Percentiles rank a stretch among this genome's conserved stretches.
phyloP scores from a whole-genome alignment of 495 filamentous ascomycete genomes.

The Daldinia caldariorum region DNA sequence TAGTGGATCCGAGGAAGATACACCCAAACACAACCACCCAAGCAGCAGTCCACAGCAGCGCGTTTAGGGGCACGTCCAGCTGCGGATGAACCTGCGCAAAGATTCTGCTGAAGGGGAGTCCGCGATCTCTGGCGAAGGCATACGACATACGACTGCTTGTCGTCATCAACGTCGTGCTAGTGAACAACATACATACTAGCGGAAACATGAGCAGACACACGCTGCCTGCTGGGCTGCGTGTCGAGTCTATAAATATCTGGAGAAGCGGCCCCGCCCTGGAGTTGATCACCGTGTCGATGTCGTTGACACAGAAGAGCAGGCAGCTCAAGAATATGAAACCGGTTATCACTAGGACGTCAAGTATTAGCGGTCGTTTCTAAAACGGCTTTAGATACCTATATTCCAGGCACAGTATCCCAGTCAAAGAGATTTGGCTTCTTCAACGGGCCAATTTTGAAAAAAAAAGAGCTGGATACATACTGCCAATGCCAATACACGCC shows the following conservation, averaged over 20 bases:
- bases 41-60: slow-evolving; percentile 70
- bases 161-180: slow-evolving; percentile 76
- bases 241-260: slow-evolving; percentile 76
- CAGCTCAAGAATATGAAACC: slow-evolving; percentile 57
- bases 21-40: slow-evolving; percentile 75
- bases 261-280: slow-evolving; percentile 72
- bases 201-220: slow-evolving; percentile 80
- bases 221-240: slow-evolving; percentile 68
- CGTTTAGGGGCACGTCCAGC: slow-evolving; percentile 74
- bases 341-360: slow-evolving; percentile 55
- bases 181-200: slow-evolving; percentile 76
- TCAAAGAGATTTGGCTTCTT: neutral
- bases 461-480: neutral
- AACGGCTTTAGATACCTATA: neutral
- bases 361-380: neutral
- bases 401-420: too few species aligned
- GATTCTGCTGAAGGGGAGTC: slow-evolving; percentile 71
- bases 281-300: slow-evolving; percentile 62
- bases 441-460: neutral
- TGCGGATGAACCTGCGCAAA: slow-evolving; percentile 71
- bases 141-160: slow-evolving; percentile 81
- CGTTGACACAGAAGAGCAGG: slow-evolving; percentile 71
- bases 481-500: slow-evolving; percentile 73
- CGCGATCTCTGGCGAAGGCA: slow-evolving; percentile 78
- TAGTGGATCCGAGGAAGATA: slow-evolving; percentile 79